phyloP scores from a whole-genome alignment of 1,284 basidiomycete genomes.

The Marasmius fiardii region DNA sequence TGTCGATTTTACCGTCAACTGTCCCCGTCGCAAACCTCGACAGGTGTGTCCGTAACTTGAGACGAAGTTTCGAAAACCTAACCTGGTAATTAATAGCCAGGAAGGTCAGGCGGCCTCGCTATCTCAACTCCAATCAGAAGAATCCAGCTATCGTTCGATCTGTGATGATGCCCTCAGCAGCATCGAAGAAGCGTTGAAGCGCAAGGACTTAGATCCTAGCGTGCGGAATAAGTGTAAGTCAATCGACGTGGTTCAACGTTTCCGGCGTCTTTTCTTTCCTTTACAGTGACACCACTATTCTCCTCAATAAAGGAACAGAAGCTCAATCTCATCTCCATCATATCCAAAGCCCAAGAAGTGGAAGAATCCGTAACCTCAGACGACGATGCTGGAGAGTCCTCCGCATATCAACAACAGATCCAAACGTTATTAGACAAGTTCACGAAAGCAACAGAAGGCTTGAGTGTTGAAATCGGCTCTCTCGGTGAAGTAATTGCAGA shows the following conservation, averaged over 20 bases:
- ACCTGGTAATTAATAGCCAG: not conserved
- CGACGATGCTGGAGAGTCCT: not conserved
- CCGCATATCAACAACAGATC: not conserved
- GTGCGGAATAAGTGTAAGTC: constrained; percentile 7
- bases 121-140: constrained; percentile 9
- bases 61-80: not conserved
- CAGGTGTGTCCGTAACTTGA: not conserved
- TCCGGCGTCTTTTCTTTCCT: not conserved
- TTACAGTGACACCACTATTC: constrained; percentile 2
- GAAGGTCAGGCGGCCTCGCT: not conserved
- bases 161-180: constrained; percentile 8
- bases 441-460: not conserved
- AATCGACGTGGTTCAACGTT: not conserved
- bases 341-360: constrained; percentile 7
- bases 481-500: not conserved
- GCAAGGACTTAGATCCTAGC: constrained; percentile 1
- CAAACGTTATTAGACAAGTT: not conserved
- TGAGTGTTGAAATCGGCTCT: not conserved
- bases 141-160: constrained; percentile 9
- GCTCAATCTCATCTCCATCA: constrained; percentile 5
- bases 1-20: not conserved
- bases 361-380: constrained; percentile 4
- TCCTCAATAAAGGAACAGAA: constrained; percentile 8
- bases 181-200: constrained; percentile 5
- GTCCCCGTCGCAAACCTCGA: not conserved